Evolutionary conservation across 768 basidiomycete species (phyloP).

Genomic region (Tephrocybe sp.): DNA sequence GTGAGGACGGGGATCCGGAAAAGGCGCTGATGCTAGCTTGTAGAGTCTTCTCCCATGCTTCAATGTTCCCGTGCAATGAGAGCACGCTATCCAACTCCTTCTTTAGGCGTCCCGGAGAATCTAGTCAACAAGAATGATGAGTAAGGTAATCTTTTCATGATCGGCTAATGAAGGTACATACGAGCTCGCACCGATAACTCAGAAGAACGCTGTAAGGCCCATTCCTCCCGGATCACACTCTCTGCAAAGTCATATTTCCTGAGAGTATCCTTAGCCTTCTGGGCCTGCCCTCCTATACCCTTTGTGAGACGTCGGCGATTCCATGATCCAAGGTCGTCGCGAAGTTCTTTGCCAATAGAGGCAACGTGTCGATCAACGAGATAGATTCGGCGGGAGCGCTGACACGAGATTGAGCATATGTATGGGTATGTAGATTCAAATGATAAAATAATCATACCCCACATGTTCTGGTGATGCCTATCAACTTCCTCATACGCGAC

Average conservation of each 20-base stretch:
- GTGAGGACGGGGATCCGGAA: constrained; percentile 5
- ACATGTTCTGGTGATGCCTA: constrained; percentile 28
- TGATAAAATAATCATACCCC: constrained; percentile 29
- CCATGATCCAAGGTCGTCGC: constrained; percentile 32
- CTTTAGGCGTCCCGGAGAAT: too few relatives aligned
- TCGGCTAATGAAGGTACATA: too few relatives aligned
- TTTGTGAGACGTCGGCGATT: constrained; percentile 20
- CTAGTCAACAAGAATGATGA: too few relatives aligned
- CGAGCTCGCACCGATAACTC: too few relatives aligned
- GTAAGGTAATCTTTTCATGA: too few relatives aligned
- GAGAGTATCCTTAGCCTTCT: constrained; percentile 18
- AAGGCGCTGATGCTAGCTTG: constrained; percentile 16
- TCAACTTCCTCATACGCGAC: constrained; percentile 32
- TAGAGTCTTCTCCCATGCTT: constrained; percentile 10
- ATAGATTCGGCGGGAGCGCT: constrained; percentile 29
- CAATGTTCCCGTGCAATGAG: too few relatives aligned
- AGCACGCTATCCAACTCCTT: too few relatives aligned
- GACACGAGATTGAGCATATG: too few relatives aligned
- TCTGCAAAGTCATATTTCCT: too few relatives aligned
- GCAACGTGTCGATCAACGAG: constrained; percentile 31
- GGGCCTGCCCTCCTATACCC: constrained; percentile 10
- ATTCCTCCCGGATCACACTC: constrained; percentile 25
- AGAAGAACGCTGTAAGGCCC: constrained; percentile 28
- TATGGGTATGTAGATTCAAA: too few relatives aligned
- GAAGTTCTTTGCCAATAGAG: constrained; percentile 23